These are phyloP conservation scores for Saccharum spontaneum DNA, from an alignment of 176 grass and related monocot genomes.

Conservation along the genomic window DNA sequence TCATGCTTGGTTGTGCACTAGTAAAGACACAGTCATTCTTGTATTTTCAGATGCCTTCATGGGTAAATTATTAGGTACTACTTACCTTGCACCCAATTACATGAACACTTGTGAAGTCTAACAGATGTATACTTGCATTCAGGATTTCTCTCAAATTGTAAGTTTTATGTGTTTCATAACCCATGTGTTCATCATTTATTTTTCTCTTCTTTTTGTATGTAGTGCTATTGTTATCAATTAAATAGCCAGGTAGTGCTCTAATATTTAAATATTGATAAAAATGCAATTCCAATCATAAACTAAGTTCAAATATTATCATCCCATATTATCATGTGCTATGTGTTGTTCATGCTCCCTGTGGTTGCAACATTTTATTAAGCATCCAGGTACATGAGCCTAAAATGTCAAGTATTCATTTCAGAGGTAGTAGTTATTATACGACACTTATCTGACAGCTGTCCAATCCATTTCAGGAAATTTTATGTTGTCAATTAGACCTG, in stretches of 20 bases:
- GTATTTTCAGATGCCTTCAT: not conserved
- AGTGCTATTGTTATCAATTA: not conserved
- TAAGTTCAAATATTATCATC: not conserved
- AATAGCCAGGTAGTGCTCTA: not conserved
- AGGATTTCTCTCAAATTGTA: not conserved
- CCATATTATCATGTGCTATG: conserved; percentile 12
- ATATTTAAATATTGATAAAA: not conserved
- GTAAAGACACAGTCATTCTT: not conserved
- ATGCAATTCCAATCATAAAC: not conserved
- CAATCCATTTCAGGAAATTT: conserved; percentile 70
- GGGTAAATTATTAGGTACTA: not conserved
- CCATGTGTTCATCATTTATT: not conserved
- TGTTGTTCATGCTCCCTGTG: conserved; percentile 14
- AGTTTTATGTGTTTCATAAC: not conserved
- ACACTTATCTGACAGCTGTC: conserved; percentile 19
- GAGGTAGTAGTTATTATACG: not conserved
- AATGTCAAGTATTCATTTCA: not conserved
- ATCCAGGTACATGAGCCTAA: conserved; percentile 8
- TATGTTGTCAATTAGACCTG: conserved; percentile 75
- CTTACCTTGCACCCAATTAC: not conserved
- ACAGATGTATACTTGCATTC: not conserved
- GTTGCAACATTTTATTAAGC: conserved; percentile 9
- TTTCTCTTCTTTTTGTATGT: not conserved
- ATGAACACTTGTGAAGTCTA: conserved; percentile 2
- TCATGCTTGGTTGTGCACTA: too few species aligned